Percentiles rank a stretch among this genome's conserved stretches.
Conservation (phyloP, 257 asterid genomes). For the Rauvolfia tetraphylla region DNA sequence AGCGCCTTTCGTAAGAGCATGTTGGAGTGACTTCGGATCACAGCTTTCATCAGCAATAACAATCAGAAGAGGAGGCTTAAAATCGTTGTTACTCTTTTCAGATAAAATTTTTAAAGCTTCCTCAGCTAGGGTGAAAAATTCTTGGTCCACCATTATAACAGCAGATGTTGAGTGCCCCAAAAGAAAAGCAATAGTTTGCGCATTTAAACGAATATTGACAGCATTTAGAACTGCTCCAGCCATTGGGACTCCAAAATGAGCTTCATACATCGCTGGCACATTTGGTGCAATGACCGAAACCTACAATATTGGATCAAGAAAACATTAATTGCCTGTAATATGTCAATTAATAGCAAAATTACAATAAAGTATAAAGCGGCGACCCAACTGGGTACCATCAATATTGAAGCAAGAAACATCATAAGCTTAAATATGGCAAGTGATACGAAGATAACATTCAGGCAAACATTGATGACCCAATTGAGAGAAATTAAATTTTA, state of each 20-base stretch:
- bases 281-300: constrained; percentile 95
- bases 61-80: constrained; percentile 50
- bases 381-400: constrained; percentile 1
- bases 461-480: background rate
- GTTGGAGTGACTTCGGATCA: constrained; percentile 47
- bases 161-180: constrained; percentile 73
- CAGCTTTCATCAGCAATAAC: constrained; percentile 76
- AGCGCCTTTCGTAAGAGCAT: constrained; percentile 72
- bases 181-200: constrained; percentile 74
- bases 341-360: background rate
- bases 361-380: background rate
- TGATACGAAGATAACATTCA: background rate
- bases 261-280: constrained; percentile 81
- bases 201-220: constrained; percentile 81
- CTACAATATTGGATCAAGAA: constrained; percentile 33
- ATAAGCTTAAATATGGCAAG: constrained; percentile 1
- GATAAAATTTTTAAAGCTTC: constrained; percentile 59
- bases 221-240: constrained; percentile 91
- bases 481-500: background rate
- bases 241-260: constrained; percentile 95
- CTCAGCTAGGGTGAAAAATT: constrained; percentile 66
- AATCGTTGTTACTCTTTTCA: constrained; percentile 40
- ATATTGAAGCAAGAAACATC: background rate
- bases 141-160: constrained; percentile 85
- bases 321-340: constrained; percentile 3